These are phyloP conservation scores for Thalassiosira ordinaria DNA, from an alignment of 352 stramenopile genomes.

Conservation along the genomic window DNA sequence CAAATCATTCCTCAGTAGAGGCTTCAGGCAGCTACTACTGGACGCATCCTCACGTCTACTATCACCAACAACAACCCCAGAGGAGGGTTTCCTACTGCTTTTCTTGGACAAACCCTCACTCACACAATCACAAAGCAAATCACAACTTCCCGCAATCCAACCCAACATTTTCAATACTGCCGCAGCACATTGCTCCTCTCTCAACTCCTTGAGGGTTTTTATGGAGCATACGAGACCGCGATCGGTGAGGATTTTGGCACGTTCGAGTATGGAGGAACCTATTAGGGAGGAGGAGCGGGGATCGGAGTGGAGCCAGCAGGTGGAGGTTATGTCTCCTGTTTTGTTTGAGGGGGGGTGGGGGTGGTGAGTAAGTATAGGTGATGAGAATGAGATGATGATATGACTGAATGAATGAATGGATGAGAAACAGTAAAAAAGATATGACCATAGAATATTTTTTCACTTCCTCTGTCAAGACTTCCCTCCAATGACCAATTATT, in stretches of 20 bases:
- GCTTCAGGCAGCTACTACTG: not conserved
- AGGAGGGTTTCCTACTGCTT: too few relatives aligned
- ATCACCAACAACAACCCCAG: not conserved
- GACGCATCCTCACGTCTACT: not conserved
- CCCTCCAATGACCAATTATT: too few relatives aligned
- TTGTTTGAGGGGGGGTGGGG: not conserved
- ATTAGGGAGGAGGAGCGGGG: conserved; percentile 56
- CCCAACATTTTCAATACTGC: conserved; percentile 71
- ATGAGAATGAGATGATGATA: too few relatives aligned
- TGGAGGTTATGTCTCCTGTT: conserved; percentile 45
- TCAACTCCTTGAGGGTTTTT: conserved; percentile 72
- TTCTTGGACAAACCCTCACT: conserved; percentile 51
- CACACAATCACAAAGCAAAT: conserved; percentile 78
- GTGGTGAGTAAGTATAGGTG: not conserved
- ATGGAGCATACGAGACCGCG: conserved; percentile 75
- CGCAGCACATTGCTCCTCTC: conserved; percentile 70
- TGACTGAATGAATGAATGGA: too few relatives aligned
- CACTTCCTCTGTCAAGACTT: too few relatives aligned
- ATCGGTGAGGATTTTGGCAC: conserved; percentile 59
- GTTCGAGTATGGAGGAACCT: conserved; percentile 66
- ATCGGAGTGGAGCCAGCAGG: conserved; percentile 76
- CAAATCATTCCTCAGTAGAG: conserved; percentile 58
- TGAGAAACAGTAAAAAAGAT: too few relatives aligned
- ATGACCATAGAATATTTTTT: too few relatives aligned
- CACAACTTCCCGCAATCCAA: conserved; percentile 67